Conservation (phyloP, 164 flowering plant genomes). For the Piper betle region DNA sequence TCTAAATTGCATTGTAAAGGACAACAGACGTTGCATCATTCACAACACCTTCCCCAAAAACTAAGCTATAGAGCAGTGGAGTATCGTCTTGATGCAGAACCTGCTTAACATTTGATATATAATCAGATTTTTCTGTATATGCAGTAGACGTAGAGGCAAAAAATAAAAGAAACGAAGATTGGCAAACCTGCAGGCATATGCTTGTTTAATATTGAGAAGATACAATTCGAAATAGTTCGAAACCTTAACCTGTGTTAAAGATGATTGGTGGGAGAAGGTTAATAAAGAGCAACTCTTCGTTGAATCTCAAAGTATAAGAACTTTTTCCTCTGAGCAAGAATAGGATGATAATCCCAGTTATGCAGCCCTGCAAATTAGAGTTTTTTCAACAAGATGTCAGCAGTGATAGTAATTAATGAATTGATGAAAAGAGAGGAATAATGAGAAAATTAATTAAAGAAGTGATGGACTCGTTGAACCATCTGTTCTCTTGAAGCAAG, state of each 20-base stretch:
- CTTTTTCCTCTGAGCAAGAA: conserved; percentile 50
- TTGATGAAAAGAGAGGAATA: conserved; percentile 14
- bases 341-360: conserved; percentile 45
- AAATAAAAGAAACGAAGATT: background rate
- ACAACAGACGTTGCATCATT: conserved; percentile 97
- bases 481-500: conserved; percentile 55
- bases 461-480: conserved; percentile 67
- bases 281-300: conserved; percentile 78
- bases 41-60: conserved; percentile 98
- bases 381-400: background rate
- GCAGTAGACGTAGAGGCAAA: background rate
- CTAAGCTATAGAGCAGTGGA: conserved; percentile 80
- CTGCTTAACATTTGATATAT: conserved; percentile 16
- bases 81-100: conserved; percentile 91
- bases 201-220: no score
- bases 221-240: no score
- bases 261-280: conserved; percentile 95
- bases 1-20: conserved; percentile 69
- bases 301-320: conserved; percentile 60
- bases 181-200: conserved; percentile 57
- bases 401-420: background rate
- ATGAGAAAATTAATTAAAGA: conserved; percentile 41
- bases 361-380: conserved; percentile 35
- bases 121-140: background rate
- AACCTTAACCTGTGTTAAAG: conserved; percentile 80